phyloP scores from a whole-genome alignment of 192 early-diverging fungal species.

The Umbelopsis sp. region DNA sequence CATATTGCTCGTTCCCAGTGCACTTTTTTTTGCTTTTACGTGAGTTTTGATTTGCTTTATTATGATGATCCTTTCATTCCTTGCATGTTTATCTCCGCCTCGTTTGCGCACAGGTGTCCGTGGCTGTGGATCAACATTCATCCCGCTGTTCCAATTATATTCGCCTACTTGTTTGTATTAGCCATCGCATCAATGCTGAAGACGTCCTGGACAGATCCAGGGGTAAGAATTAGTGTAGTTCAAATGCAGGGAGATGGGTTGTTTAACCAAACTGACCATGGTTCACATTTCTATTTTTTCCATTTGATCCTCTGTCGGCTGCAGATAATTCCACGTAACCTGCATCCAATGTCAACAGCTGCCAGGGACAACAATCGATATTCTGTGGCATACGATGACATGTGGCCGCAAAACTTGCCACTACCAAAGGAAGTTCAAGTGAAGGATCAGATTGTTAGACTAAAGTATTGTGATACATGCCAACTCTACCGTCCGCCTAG shows the following conservation, averaged over 20 bases:
- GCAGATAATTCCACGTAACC: conserved; percentile 67
- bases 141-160: conserved; percentile 66
- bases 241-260: not conserved
- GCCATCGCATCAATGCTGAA: conserved; percentile 69
- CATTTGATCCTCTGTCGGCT: not conserved
- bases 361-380: not conserved
- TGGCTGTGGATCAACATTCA: conserved; percentile 62
- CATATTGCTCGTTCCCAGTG: conserved; percentile 58
- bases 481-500: conserved; percentile 86
- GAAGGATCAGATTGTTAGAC: conserved; percentile 58
- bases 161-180: conserved; percentile 64
- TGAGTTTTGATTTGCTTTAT: conserved; percentile 21
- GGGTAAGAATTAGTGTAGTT: conserved; percentile 35
- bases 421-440: conserved; percentile 59
- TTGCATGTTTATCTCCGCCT: not conserved
- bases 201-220: conserved; percentile 78
- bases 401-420: conserved; percentile 44
- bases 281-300: conserved; percentile 2
- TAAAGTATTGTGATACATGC: conserved; percentile 94
- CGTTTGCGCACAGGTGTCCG: conserved; percentile 53
- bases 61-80: not conserved
- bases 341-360: conserved; percentile 49
- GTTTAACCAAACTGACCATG: too few relatives aligned
- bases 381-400: conserved; percentile 19
- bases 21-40: conserved; percentile 62